phyloP scores from a whole-genome alignment of 139 green algal genomes.

The Chlorella ohadii region DNA sequence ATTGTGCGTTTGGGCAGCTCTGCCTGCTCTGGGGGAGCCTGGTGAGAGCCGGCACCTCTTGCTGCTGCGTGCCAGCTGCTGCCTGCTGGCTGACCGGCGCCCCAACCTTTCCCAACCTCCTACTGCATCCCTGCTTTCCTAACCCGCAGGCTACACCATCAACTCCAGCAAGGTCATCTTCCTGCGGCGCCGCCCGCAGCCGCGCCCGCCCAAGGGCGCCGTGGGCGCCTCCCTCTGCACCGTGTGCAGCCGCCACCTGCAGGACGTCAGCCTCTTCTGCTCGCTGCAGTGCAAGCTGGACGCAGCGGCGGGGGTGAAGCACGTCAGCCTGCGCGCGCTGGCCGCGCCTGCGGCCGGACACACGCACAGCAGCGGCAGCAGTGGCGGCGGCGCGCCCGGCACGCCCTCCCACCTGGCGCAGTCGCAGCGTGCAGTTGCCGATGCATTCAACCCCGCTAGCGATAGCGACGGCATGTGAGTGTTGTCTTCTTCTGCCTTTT shows the following conservation, averaged over 20 bases:
- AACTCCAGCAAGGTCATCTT: conserved; percentile 76
- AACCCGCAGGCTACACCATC: conserved; percentile 25
- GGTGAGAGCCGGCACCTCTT: too few relatives aligned
- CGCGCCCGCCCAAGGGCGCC: conserved; percentile 54
- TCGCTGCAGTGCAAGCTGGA: conserved; percentile 60
- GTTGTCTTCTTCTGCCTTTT: not conserved
- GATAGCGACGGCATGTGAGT: conserved; percentile 40
- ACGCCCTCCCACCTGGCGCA: conserved; percentile 22
- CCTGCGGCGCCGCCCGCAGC: conserved; percentile 78
- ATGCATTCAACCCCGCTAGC: not conserved
- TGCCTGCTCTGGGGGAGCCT: too few relatives aligned
- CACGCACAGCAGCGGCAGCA: conserved; percentile 32
- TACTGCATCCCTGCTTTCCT: not conserved
- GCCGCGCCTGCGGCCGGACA: not conserved
- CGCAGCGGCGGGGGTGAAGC: conserved; percentile 20
- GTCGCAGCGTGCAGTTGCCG: not conserved
- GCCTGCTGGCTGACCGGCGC: not conserved
- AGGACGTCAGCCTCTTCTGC: conserved; percentile 53
- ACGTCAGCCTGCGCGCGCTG: conserved; percentile 2
- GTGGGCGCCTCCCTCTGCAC: conserved; percentile 39
- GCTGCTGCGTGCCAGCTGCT: too few relatives aligned
- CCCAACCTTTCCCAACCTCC: not conserved
- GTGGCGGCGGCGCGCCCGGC: conserved; percentile 16
- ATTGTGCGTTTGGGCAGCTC: not conserved
- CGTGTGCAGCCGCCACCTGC: conserved; percentile 50